Evolutionary conservation across 2,329 filamentous ascomycete species (phyloP).

Genomic region (Aspergillus luchuensis): DNA sequence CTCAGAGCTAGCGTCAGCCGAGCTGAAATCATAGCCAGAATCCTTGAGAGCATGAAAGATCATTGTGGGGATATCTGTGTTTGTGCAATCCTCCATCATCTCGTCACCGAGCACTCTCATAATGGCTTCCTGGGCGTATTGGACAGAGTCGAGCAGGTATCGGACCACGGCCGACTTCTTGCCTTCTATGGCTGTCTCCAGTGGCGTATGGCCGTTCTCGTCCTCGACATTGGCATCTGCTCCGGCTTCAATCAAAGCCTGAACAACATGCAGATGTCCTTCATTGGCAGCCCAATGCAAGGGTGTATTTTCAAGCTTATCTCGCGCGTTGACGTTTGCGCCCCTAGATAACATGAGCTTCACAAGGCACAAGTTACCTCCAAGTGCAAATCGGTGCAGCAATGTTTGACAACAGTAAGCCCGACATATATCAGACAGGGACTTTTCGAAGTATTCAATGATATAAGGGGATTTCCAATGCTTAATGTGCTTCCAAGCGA

Average conservation of each 20-base stretch:
- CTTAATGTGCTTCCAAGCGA: not conserved
- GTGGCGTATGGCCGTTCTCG: not conserved
- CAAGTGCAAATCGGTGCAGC: not conserved
- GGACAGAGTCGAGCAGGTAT: not conserved
- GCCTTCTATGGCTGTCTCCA: not conserved
- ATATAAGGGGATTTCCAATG: not conserved
- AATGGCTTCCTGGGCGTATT: not conserved
- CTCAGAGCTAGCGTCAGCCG: not conserved
- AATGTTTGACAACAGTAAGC: not conserved
- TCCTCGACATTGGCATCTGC: constrained; percentile 2
- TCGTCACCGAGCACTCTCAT: not conserved
- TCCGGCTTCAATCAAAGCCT: not conserved
- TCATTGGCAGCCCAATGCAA: not conserved
- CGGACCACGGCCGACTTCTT: not conserved
- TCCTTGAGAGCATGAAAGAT: not conserved
- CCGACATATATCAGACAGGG: not conserved
- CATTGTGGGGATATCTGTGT: no score
- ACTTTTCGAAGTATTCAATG: not conserved
- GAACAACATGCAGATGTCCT: not conserved
- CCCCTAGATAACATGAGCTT: not conserved
- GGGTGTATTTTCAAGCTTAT: not conserved
- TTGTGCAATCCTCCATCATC: not conserved
- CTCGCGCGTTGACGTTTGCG: not conserved
- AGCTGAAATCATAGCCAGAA: not conserved
- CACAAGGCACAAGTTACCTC: not conserved